phyloP scores from a whole-genome alignment of 148 eudicot genomes.

The Dysphania ambrosioides region DNA sequence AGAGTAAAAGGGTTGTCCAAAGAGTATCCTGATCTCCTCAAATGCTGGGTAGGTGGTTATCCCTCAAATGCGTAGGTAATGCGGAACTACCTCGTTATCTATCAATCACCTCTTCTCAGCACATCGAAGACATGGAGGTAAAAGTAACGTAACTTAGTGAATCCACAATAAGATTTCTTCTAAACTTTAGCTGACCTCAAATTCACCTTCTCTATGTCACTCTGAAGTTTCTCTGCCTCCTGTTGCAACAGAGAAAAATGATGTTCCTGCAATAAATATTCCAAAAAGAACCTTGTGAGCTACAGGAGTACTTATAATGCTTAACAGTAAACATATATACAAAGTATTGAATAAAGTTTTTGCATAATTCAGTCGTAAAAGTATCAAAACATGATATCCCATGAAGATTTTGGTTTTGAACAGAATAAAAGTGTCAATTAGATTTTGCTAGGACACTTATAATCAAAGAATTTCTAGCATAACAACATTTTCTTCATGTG shows the following conservation, averaged over 20 bases:
- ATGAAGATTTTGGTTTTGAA: neutral
- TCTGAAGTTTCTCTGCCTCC: conserved; percentile 70
- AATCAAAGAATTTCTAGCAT: too few species aligned
- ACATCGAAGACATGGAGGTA: too few species aligned
- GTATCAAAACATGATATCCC: neutral
- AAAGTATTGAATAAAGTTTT: too few species aligned
- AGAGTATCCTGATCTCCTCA: neutral
- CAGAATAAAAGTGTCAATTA: neutral
- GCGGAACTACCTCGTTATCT: neutral
- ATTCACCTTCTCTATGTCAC: conserved; percentile 69
- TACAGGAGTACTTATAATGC: too few species aligned
- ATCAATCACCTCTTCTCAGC: neutral
- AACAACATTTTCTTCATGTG: too few species aligned
- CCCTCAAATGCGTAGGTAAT: neutral
- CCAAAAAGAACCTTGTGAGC: too few species aligned
- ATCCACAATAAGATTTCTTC: neutral
- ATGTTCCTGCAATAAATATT: conserved; percentile 59
- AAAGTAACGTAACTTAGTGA: neutral
- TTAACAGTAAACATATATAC: neutral
- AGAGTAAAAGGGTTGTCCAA: neutral
- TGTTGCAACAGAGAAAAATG: conserved; percentile 72
- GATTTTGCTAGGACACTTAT: neutral
- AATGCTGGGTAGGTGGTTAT: neutral
- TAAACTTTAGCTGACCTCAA: conserved; percentile 47
- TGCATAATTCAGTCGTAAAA: neutral